Conservation (phyloP, 495 filamentous ascomycete genomes). For the Haplographium delicatum region DNA sequence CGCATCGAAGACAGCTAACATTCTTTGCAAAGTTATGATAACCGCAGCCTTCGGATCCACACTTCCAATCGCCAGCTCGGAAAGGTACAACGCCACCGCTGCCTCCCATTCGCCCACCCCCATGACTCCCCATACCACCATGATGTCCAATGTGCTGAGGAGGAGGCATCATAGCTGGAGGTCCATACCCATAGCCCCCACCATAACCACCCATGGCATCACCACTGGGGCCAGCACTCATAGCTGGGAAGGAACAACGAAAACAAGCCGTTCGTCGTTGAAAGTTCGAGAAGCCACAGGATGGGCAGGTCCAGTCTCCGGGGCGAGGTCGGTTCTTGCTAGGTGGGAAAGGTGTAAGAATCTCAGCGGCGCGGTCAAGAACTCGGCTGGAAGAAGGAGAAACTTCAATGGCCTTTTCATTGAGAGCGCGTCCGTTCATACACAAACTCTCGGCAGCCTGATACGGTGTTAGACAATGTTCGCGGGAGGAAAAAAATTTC, state of each 20-base stretch:
- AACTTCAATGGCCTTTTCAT: slow-evolving; percentile 98
- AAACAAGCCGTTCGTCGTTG: slow-evolving; percentile 97
- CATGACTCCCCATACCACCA: slow-evolving; percentile 67
- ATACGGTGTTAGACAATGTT: slow-evolving; percentile 33
- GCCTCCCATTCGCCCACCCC: slow-evolving; percentile 61
- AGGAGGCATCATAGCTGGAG: slow-evolving; percentile 58
- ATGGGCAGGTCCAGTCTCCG: slow-evolving; percentile 98
- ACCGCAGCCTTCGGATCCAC: slow-evolving; percentile 93
- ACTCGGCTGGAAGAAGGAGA: slow-evolving; percentile 94
- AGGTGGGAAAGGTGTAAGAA: slow-evolving; percentile 92
- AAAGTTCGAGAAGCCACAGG: slow-evolving; percentile 89
- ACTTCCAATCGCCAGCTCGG: slow-evolving; percentile 98
- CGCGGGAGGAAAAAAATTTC: slow-evolving; percentile 21
- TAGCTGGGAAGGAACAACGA: slow-evolving; percentile 95
- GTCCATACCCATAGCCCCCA: slow-evolving; percentile 60
- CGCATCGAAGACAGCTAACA: slow-evolving; percentile 92
- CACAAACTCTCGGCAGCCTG: slow-evolving; percentile 93
- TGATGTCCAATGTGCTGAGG: slow-evolving; percentile 77
- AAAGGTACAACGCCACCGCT: slow-evolving; percentile 90
- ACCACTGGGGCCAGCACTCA: slow-evolving; percentile 67
- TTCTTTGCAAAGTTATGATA: slow-evolving; percentile 99
- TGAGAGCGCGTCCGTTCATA: slow-evolving; percentile 97
- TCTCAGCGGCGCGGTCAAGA: slow-evolving; percentile 89
- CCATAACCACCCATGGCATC: slow-evolving; percentile 69
- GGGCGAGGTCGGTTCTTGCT: slow-evolving; percentile 97